phyloP scores from a whole-genome alignment of 768 basidiomycete genomes.

The Termitomyces sp. region DNA sequence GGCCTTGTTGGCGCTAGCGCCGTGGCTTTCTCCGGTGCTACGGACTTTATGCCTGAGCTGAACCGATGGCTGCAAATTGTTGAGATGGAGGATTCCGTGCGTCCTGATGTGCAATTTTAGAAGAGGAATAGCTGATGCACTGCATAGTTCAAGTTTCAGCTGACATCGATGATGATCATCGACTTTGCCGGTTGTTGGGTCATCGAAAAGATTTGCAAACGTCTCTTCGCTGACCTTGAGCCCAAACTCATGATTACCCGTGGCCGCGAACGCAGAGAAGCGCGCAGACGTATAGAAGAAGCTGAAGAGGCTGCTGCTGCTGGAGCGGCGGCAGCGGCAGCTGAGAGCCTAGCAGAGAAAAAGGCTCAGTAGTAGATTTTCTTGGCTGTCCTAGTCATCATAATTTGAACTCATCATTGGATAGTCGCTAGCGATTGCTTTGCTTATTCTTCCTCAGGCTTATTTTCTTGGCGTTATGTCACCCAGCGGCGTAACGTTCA shows the following conservation, averaged over 20 bases:
- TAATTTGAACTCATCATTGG: background rate
- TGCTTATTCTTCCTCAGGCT: background rate
- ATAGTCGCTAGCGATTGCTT: background rate
- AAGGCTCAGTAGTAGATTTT: slow-evolving; percentile 21
- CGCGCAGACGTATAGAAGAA: slow-evolving; percentile 45
- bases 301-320: slow-evolving; percentile 13
- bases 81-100: slow-evolving; percentile 75
- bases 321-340: background rate
- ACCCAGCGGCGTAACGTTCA: background rate
- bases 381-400: background rate
- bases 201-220: slow-evolving; percentile 81
- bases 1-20: slow-evolving; percentile 86
- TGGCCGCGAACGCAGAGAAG: slow-evolving; percentile 78
- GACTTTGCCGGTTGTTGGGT: slow-evolving; percentile 90
- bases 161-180: slow-evolving; percentile 79
- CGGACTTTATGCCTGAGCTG: slow-evolving; percentile 92
- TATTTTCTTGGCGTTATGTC: background rate
- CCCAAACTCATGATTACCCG: slow-evolving; percentile 83
- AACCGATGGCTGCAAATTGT: slow-evolving; percentile 98
- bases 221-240: slow-evolving; percentile 83
- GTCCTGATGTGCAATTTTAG: slow-evolving; percentile 29
- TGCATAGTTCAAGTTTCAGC: slow-evolving; percentile 73
- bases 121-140: background rate
- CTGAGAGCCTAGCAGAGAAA: slow-evolving; percentile 18
- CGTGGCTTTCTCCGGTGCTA: slow-evolving; percentile 92